Evolutionary conservation across 305 asterid species (phyloP).

Genomic region (Coffea humblotiana): DNA sequence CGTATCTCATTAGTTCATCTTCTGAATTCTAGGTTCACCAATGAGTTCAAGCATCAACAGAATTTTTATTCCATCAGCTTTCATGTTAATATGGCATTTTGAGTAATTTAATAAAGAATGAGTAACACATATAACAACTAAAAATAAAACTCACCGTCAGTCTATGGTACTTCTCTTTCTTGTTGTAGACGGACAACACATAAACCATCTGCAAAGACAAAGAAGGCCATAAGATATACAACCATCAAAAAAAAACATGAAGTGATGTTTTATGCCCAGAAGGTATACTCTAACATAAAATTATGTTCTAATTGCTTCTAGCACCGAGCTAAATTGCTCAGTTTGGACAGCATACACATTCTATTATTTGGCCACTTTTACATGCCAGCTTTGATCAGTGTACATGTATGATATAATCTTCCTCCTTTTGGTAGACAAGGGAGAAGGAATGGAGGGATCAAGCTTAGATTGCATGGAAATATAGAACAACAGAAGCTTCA

Average conservation of each 20-base stretch:
- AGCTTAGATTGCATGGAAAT: background rate
- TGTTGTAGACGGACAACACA: conserved; percentile 87
- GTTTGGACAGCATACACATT: background rate
- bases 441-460: conserved; percentile 4
- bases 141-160: conserved; percentile 54
- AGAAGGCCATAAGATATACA: conserved; percentile 9
- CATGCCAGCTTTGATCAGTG: background rate
- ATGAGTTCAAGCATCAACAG: too few relatives aligned
- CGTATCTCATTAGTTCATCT: background rate
- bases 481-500: background rate
- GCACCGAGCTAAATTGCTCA: background rate
- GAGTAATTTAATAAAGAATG: background rate
- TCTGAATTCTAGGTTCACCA: background rate
- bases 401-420: background rate
- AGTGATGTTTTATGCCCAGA: background rate
- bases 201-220: conserved; percentile 82
- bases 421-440: background rate
- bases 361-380: background rate
- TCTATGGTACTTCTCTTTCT: conserved; percentile 74
- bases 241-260: conserved; percentile 7
- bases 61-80: background rate
- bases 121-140: background rate
- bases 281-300: background rate
- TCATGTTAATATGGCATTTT: background rate
- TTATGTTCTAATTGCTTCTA: background rate